Conservation (phyloP, 768 basidiomycete species). For the Cystobasidium onofrii region DNA sequence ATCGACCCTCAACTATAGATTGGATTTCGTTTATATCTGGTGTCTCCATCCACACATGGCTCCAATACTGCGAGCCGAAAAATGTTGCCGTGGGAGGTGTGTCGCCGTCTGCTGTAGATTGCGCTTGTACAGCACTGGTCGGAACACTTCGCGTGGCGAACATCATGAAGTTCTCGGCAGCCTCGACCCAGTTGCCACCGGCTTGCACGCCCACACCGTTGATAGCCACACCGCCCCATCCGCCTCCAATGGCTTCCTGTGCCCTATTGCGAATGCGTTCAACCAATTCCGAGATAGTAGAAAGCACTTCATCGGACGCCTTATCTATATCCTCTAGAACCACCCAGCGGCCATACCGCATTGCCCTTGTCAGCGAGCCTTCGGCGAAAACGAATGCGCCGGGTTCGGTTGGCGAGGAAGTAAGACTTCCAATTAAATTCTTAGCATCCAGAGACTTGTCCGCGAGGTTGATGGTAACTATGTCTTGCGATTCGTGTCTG, state of each 20-base stretch:
- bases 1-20: constrained; percentile 61
- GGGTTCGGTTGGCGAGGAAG: constrained; percentile 70
- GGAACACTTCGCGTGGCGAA: constrained; percentile 76
- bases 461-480: constrained; percentile 79
- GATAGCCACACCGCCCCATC: constrained; percentile 56
- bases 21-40: constrained; percentile 63
- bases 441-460: constrained; percentile 93
- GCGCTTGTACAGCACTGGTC: background rate
- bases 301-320: constrained; percentile 79
- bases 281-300: constrained; percentile 71
- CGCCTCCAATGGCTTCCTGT: constrained; percentile 33
- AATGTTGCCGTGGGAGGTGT: constrained; percentile 56
- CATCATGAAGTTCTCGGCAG: constrained; percentile 69
- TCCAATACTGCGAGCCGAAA: constrained; percentile 76
- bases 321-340: constrained; percentile 87
- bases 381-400: constrained; percentile 96
- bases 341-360: constrained; percentile 84
- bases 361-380: constrained; percentile 78
- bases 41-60: constrained; percentile 58
- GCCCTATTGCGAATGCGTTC: constrained; percentile 52
- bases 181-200: constrained; percentile 60
- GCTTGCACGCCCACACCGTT: constrained; percentile 57
- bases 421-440: constrained; percentile 81
- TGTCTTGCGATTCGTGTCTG: constrained; percentile 47
- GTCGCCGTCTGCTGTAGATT: background rate